Evolutionary conservation across 495 filamentous ascomycete genomes (phyloP).

Genomic region (Penicillium dipodomyicola): DNA sequence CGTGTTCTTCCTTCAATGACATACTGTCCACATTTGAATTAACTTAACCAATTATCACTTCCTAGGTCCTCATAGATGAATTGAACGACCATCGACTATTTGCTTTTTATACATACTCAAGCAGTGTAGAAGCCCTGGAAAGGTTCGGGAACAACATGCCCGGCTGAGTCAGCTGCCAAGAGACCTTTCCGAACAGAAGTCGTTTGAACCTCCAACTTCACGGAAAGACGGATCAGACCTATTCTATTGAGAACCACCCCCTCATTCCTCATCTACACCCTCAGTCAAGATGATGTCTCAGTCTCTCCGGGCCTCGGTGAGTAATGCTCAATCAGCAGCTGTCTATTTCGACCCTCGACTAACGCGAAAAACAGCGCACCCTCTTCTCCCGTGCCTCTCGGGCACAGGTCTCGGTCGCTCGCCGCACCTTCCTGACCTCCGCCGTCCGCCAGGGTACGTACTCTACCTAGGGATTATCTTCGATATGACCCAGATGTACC

Average conservation of each 20-base stretch:
- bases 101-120: not conserved
- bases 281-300: constrained; percentile 63
- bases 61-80: not conserved
- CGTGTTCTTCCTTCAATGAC: not conserved
- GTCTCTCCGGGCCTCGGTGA: constrained; percentile 65
- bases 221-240: constrained; percentile 38
- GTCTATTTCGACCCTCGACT: constrained; percentile 13
- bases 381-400: constrained; percentile 73
- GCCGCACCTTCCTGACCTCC: constrained; percentile 74
- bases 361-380: constrained; percentile 62
- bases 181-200: constrained; percentile 32
- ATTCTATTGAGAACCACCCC: constrained; percentile 33
- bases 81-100: not conserved
- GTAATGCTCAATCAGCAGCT: constrained; percentile 21
- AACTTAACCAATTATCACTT: not conserved
- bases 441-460: constrained; percentile 44
- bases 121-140: not conserved
- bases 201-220: constrained; percentile 36
- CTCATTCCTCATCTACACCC: constrained; percentile 28
- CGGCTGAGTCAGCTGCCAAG: constrained; percentile 32
- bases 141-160: constrained; percentile 6
- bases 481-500: not conserved
- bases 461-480: not conserved
- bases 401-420: constrained; percentile 63
- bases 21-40: not conserved